A percentile compares a stretch with the other conserved stretches of the same genome.
Conservation (phyloP, 352 stramenopile species). For the Phytopythium chamaehyphon region DNA sequence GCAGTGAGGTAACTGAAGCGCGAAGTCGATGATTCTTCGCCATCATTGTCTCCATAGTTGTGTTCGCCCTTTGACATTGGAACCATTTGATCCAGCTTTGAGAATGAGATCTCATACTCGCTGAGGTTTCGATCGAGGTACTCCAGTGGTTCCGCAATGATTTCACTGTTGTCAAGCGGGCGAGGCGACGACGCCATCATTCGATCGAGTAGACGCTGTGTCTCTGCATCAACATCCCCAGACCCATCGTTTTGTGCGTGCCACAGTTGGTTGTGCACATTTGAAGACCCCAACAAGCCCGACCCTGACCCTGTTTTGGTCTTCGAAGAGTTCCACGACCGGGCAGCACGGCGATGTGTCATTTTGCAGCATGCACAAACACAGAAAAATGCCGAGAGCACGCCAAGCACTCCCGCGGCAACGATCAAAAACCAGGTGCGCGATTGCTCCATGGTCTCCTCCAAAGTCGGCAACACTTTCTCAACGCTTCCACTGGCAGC, state of each 20-base stretch:
- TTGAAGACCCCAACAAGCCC: background rate
- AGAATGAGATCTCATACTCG: constrained; percentile 9
- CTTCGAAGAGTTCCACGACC: background rate
- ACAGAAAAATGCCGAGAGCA: constrained; percentile 13
- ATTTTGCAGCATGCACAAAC: constrained; percentile 17
- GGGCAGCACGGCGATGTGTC: constrained; percentile 12
- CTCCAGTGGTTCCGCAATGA: constrained; percentile 3
- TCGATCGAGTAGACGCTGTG: constrained; percentile 2
- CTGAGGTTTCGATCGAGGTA: constrained; percentile 16
- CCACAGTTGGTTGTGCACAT: background rate
- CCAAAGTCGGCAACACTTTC: constrained; percentile 14
- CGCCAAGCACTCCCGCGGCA: constrained; percentile 15
- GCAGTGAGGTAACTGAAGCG: constrained; percentile 24
- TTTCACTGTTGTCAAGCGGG: background rate
- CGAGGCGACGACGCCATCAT: constrained; percentile 3
- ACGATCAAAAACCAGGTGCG: constrained; percentile 33
- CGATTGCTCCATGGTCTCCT: constrained; percentile 26
- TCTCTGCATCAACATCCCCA: background rate
- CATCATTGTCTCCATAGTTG: constrained; percentile 5
- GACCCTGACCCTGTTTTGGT: background rate
- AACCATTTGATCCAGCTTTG: background rate
- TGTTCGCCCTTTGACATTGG: constrained; percentile 6
- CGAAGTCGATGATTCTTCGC: constrained; percentile 5
- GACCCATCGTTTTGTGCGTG: background rate
- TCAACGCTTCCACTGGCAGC: constrained; percentile 7